Base-by-base conservation (phyloP, 805 yeast species). In the Teunomyces tritomae region DNA sequence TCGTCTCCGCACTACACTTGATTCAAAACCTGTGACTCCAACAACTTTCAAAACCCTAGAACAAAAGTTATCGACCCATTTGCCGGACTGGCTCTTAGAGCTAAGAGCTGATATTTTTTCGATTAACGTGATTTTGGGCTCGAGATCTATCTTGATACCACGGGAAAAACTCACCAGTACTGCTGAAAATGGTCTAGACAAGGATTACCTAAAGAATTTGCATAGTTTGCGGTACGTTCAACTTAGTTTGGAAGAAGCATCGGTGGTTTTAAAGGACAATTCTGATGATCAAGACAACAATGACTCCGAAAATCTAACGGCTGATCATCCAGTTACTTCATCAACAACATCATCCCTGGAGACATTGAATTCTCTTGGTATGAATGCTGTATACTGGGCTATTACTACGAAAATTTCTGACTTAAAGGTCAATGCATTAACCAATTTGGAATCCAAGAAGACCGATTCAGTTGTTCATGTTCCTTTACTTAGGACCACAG, bases 71-170 rank as follows among this genome's bases (percentile, higher is more conserved):
- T 67, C 67, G 50, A 46, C 45, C 7, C 39, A 56, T 17, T 51
- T 69, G 10, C 77, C 77, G 0, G 34, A 49, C 4, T 73, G 76
- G 76, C 45, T 73, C 10, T 49, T 65, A 2, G 64, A 61, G 9
- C 44, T 58, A 13, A 55, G 57, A 16, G 20, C 66, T 17, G 45
- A 44, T 6, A 27, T 63, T 11, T 43, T 48, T n/a, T 46, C 52
- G 4, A 33, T 58, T 20, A 52, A 52, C 8, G 34, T 73, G 4
- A 46, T 51, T 28, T 44, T 73, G 9, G 77, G 76, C 0, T 69
- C 77, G 2, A 55, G 75, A 16, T 71, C 76, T 6, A 66, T 72
- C 1, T 57, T 73, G 32, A 64, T 72, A 6, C 71, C 67, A 17
- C 41, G 50, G 11, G 58, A 61, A 5, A 43, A 51, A 24, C 39